Base-by-base conservation (phyloP, 768 basidiomycete genomes). In the Leccinellum albellum region DNA sequence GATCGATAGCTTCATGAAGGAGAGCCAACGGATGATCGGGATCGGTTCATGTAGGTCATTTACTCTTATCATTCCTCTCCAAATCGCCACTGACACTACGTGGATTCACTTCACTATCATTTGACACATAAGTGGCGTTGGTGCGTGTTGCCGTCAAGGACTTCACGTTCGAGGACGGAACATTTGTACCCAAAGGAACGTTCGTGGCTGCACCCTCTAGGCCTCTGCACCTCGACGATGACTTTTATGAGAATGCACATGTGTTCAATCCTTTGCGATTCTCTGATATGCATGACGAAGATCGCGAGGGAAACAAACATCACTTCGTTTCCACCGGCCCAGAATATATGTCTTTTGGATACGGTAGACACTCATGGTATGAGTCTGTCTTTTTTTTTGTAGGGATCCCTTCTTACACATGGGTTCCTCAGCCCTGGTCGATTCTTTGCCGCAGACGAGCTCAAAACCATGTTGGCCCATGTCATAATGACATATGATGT, bases 261-360 rank as follows among this genome's bases (percentile, higher is more conserved):
- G 58, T 56, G 6, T 79, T 85, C 58, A 74, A 82, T 40, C 77
- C 76, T 0, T 81, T 79, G 67, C 79, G 83, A 17, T 83, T 81
- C 60, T 70, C 70, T 3, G 63, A 71, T 12, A 70, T 75, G 59
- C 62, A 71, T 51, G 72, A 78, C 17, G 66, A 72, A 2, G 26
- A 47, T 17, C 74, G 62, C 3, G 75, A 76, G 23, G n/a, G n/a
- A n/a, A n/a, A n/a, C n/a, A n/a, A n/a, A n/a, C 17, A 15, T 47
- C 14, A 24, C 14, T 28, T 47, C 6, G 13, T 17, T 14, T 24
- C 46, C 23, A 47, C 46, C 7, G 6, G 23, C 14, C 46, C 46
- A 3, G 46, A 47, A 8, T 28, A 29, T 47, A 8, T 47, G 14
- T 15, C 46, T 9, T 47, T 28, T 17, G 46, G 46, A 4, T 15